Evolutionary conservation across 129 eudicot genomes (phyloP).

Genomic region (Heracleum sosnowskyi): DNA sequence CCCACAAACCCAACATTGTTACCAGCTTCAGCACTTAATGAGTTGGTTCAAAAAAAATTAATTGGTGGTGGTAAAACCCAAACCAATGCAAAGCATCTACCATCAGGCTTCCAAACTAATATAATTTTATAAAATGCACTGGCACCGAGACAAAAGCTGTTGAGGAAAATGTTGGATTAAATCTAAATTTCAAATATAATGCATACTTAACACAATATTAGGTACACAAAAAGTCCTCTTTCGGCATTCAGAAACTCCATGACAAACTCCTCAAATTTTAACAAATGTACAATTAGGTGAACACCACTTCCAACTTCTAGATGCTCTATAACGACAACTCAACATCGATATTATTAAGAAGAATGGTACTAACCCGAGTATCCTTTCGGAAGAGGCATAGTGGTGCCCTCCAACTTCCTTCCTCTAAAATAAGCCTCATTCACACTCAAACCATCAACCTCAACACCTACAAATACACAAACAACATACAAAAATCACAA

Average conservation of each 20-base stretch:
- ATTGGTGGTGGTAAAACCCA: not conserved
- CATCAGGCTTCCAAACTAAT: not conserved
- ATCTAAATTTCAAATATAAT: not conserved
- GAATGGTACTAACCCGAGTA: constrained; percentile 42
- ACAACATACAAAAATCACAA: not conserved
- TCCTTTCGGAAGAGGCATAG: constrained; percentile 61
- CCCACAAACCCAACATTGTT: not conserved
- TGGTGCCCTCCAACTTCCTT: constrained; percentile 80
- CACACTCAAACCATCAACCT: constrained; percentile 64
- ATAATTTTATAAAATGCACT: not conserved
- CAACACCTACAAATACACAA: constrained; percentile 33
- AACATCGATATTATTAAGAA: not conserved
- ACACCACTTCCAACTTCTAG: not conserved
- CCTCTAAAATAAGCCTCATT: constrained; percentile 94
- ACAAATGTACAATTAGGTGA: not conserved
- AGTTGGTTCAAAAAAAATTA: no score
- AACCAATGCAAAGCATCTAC: not conserved
- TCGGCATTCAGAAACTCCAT: not conserved
- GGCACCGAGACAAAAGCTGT: not conserved
- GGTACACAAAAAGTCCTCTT: not conserved
- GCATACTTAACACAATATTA: not conserved
- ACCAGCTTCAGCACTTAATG: not conserved
- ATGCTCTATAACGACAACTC: not conserved
- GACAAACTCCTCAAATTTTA: not conserved
- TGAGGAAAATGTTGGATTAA: not conserved